Base-by-base conservation (phyloP, 148 eudicot species). In the Simmondsia chinensis region DNA sequence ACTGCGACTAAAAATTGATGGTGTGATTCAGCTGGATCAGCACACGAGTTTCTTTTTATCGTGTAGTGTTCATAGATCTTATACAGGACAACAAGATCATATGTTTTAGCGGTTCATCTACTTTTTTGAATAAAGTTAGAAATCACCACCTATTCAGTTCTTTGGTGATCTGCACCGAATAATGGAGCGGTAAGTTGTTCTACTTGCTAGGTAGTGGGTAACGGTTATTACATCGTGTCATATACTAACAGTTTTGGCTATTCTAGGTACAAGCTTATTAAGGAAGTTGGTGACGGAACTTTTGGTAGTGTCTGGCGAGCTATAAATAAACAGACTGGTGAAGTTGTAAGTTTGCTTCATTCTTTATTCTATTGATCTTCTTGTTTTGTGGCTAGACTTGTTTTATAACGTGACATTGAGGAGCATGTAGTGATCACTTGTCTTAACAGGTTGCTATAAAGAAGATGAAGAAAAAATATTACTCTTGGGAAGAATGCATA, bases 271-370 rank as follows among this genome's bases (percentile, higher is more conserved):
- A 71, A 67, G 53, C 48, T 78, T 31, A 75, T 80, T 15, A 89
- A 78, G 59, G 84, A 81, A 74, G 87, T 89, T 65, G 97, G 97
- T 58, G 84, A 78, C 55, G 97, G 97, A 52, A 78, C 95, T 14
- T 89, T 81, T 64, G 95, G 97, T 35, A 71, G 60, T 57, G 95
- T 89, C 44, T 89, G 97, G 95, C 73, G 74, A 55, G 97, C 97
- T 50, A 56, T 84, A 35, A 78, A 73, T 79, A 89, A 72, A 73
- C 84, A 75, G 54, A 73, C 70, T 59, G 85, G 82, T 35, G 93
- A 89, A 84, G 79, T 84, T 67, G 95, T 89, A 72, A 54, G 94
- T 61, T 30, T 15, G 6, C 1, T 31, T 37, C 25, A 15, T 39
- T 7, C 48, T 3, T 25, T 16, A 20, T 20, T 52, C n/a, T 9